phyloP scores from a whole-genome alignment of 306 rosid genomes.

The Rosa chinensis region DNA sequence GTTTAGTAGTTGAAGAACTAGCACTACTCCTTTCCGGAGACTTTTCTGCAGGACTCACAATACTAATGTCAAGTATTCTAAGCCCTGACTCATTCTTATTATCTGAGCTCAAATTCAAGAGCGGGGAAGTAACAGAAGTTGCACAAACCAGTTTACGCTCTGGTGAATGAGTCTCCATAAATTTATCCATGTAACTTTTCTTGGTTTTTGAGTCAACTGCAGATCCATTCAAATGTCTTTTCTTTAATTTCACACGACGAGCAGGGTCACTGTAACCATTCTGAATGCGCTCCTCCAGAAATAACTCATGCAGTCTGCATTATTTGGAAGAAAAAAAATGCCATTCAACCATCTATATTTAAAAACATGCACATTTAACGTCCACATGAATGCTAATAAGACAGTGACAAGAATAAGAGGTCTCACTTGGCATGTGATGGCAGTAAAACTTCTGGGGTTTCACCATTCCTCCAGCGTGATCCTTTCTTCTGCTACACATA shows the following conservation, averaged over 20 bases:
- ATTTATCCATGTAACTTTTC: constrained; percentile 80
- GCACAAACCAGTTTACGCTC: constrained; percentile 58
- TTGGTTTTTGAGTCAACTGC: constrained; percentile 55
- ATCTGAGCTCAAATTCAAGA: constrained; percentile 36
- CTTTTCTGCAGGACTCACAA: constrained; percentile 49
- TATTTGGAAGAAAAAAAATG: constrained; percentile 16
- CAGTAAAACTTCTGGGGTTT: constrained; percentile 50
- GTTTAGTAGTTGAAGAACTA: constrained; percentile 48
- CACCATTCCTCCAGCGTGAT: constrained; percentile 63
- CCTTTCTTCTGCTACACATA: constrained; percentile 64
- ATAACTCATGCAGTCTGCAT: constrained; percentile 81
- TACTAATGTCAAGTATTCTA: constrained; percentile 70
- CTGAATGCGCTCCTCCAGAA: constrained; percentile 80
- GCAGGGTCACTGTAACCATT: constrained; percentile 72
- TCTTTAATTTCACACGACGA: constrained; percentile 73
- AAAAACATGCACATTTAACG: constrained; percentile 23
- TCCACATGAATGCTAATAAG: constrained; percentile 20
- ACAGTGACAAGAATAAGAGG: constrained; percentile 33
- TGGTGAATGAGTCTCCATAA: constrained; percentile 60
- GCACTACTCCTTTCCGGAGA: constrained; percentile 47
- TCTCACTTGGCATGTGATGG: constrained; percentile 83
- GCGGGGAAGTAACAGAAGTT: constrained; percentile 47
- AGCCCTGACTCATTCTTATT: constrained; percentile 53
- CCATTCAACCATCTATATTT: constrained; percentile 26
- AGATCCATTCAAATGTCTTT: constrained; percentile 63